phyloP scores from a whole-genome alignment of 2,329 filamentous ascomycete species.

The Teratosphaeriaceae sp. region DNA sequence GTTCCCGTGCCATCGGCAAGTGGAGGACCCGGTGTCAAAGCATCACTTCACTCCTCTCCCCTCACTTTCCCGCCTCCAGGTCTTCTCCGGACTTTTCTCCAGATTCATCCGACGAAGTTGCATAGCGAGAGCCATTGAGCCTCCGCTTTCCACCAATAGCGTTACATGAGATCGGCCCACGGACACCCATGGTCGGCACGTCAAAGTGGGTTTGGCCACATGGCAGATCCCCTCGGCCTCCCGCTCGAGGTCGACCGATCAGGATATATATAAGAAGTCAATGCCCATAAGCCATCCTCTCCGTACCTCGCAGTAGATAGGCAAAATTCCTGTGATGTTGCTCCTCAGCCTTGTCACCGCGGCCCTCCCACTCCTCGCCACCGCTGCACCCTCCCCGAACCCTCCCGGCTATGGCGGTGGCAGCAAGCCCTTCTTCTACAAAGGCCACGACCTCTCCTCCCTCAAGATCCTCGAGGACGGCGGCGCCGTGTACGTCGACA shows the following conservation, averaged over 20 bases:
- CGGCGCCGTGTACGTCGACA: conserved; percentile 34
- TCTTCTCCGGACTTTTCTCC: too few relatives aligned
- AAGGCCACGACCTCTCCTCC: conserved; percentile 36
- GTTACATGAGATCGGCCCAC: too few relatives aligned
- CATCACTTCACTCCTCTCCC: background rate
- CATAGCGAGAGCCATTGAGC: background rate
- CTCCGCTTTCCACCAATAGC: conserved; percentile 1
- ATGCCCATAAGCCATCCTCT: background rate
- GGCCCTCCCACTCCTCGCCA: background rate
- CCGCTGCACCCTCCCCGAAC: background rate
- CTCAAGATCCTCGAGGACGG: conserved; percentile 31
- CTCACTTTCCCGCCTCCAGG: too few relatives aligned
- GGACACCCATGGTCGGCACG: background rate
- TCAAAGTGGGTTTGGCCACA: background rate
- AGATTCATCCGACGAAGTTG: too few relatives aligned
- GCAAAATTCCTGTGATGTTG: background rate
- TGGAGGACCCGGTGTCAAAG: background rate
- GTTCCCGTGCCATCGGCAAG: background rate
- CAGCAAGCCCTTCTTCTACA: conserved; percentile 25
- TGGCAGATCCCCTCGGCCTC: background rate
- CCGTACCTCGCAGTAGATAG: background rate
- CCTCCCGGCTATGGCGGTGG: conserved; percentile 1
- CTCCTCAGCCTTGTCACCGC: background rate
- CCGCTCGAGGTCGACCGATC: background rate
- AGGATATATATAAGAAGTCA: background rate